Evolutionary conservation across 352 stramenopile genomes (phyloP).

Genomic region (Blastocystis sp.): DNA sequence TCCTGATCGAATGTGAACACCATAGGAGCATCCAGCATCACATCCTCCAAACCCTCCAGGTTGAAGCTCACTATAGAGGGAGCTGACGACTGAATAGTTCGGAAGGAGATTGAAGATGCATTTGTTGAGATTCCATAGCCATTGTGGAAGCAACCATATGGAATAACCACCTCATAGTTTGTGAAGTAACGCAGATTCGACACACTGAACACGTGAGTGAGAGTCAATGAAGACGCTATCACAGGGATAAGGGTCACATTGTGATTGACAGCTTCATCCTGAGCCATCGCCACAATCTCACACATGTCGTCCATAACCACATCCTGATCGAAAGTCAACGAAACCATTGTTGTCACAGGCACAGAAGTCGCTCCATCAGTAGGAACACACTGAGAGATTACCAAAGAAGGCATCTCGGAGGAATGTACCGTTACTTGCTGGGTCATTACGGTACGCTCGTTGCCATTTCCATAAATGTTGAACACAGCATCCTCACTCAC

Average conservation of each 20-base stretch:
- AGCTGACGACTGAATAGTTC: neutral
- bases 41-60: neutral
- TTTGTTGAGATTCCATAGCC: neutral
- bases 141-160: conserved; percentile 22
- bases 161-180: neutral
- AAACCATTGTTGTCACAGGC: neutral
- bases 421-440: neutral
- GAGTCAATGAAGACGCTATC: neutral
- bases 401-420: neutral
- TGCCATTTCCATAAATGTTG: conserved; percentile 45
- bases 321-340: conserved; percentile 11
- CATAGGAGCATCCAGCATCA: neutral
- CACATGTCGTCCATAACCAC: neutral
- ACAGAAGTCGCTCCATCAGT: neutral
- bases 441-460: neutral
- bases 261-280: neutral
- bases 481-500: conserved; percentile 5
- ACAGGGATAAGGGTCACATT: neutral
- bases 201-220: conserved; percentile 7
- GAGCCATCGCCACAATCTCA: neutral
- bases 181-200: neutral
- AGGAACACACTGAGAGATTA: neutral
- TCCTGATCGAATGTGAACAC: conserved; percentile 50
- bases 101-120: neutral
- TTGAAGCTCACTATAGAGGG: conserved; percentile 23